Evolutionary conservation across 345 rosid genomes (phyloP), one percentile per base, ranked within the genome.

Genomic region (Lumnitzera racemosa): DNA sequence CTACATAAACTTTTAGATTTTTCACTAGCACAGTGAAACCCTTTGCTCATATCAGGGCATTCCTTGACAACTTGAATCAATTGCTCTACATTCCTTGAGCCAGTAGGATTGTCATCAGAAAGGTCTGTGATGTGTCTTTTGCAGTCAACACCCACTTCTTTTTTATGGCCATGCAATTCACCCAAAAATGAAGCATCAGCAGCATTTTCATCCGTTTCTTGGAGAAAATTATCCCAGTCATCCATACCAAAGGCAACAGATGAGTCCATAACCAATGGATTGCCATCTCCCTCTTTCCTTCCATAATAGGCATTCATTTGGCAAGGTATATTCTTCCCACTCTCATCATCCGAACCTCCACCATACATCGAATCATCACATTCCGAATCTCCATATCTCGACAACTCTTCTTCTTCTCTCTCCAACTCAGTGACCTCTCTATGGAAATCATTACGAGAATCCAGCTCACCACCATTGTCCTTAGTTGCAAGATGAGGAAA

Each of bases 191-290:
- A 58, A 9, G 78, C 70, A 70, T 73, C 68, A 56, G 64, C 71
- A 70, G 46, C 54, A 60, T 55, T 61, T 53, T 70, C 76, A 13
- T 75, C 78, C 1, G 79, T 77, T 80, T 86, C 83, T 74, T 61
- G 85, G 76, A 84, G 91, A 75, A 84, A 94, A 67, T 84, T 96
- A 75, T 87, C 86, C 94, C 96, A 90, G 69, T 94, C 99, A 61
- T 75, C 79, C 12, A 78, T 77, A 74, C 97, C 99, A 75, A 82
- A 94, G n/a, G 96, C 97, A 54, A 84, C 85, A 17, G 89, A 78
- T 0, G 97, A 84, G 71, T 74, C 80, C 50, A 94, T 79, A 59
- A 74, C 68, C 63, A 94, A 80, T 2, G 95, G 88, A 75, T 81
- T 84, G 67, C 68, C 76, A 29, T 75, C 72, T 64, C 61, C 67